phyloP scores from a whole-genome alignment of 2,329 filamentous ascomycete species.

The Chrysoporthe puriensis region DNA sequence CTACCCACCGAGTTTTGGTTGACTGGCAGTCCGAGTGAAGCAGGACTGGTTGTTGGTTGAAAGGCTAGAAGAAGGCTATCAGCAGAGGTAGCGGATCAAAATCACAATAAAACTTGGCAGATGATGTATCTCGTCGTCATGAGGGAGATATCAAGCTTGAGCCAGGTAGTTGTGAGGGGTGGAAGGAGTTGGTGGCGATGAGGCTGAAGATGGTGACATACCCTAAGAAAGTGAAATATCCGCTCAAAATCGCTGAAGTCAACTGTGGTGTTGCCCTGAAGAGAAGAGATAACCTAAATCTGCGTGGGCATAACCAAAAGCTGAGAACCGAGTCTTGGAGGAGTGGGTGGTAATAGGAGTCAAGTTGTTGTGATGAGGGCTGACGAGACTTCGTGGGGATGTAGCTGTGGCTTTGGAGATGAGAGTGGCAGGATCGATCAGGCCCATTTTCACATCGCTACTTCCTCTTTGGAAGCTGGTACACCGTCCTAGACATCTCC shows the following conservation, averaged over 20 bases:
- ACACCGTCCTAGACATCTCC: background rate
- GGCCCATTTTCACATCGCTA: no score
- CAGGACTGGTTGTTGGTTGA: background rate
- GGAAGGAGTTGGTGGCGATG: background rate
- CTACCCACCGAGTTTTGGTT: slow-evolving; percentile 2
- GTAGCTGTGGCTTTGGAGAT: background rate
- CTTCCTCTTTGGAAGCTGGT: background rate
- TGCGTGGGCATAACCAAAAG: slow-evolving; percentile 29
- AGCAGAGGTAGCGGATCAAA: background rate
- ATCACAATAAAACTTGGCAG: no score
- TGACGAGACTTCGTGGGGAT: background rate
- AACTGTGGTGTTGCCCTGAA: slow-evolving; percentile 18
- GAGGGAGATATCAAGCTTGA: background rate
- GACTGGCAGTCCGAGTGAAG: background rate
- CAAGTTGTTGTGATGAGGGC: slow-evolving; percentile 6
- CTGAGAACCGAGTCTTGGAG: slow-evolving; percentile 11
- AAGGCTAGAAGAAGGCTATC: background rate
- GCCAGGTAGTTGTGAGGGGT: no score
- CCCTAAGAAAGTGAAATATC: slow-evolving; percentile 22
- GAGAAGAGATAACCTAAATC: slow-evolving; percentile 28
- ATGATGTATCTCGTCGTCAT: no score
- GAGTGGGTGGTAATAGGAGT: background rate
- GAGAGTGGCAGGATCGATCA: background rate
- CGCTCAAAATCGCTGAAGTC: slow-evolving; percentile 26
- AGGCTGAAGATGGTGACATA: slow-evolving; percentile 1